Evolutionary conservation across 2,329 filamentous ascomycete genomes (phyloP), one percentile per base, ranked within the genome.

Genomic region (Botryotinia globosa): DNA sequence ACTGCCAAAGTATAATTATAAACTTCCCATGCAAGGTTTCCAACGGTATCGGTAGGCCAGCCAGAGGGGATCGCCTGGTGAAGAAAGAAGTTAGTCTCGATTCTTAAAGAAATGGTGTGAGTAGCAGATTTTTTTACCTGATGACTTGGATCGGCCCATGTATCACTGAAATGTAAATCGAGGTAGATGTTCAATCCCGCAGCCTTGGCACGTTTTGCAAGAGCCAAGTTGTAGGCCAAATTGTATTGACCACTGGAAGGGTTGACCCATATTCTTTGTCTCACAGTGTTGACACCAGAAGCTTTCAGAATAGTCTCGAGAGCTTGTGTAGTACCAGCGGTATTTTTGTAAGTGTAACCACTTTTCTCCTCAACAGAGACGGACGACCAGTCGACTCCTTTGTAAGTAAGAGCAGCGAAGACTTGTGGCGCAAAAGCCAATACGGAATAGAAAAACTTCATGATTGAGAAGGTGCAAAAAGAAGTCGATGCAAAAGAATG

Each of bases 261-360:
- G 76, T 91, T 91, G 37, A 93, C 91, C 91, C 91, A 93, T 61
- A 93, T 81, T 39, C 91, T 85, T 80, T 93, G 91, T 29, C 91
- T 87, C 63, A 92, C 88, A 0, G 88, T 91, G 80, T 92, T 93
- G 76, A 92, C 87, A 22, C 91, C 91, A 42, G 84, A 87, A 18
- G 82, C 82, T 5, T 84, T 86, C 5, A 93, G 82, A 70, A 93
- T 92, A 3, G 82, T 84, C 78, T 93, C 91, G 1, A 93, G 83
- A 0, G 88, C 81, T 73, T 88, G 83, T 0, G 82, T 81, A 2
- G 82, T 81, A 54, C 90, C 90, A 32, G 84, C 82, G 0, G 84
- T 80, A 66, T 85, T 87, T 75, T 88, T 90, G 83, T 91, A 93
- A 0, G 82, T 82, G 74, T 88, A 85, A 1, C 90, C 90, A 0